These are phyloP conservation scores for Macrophomina phaseolina DNA, from an alignment of 2,329 filamentous ascomycete genomes.

Conservation along the genomic window DNA sequence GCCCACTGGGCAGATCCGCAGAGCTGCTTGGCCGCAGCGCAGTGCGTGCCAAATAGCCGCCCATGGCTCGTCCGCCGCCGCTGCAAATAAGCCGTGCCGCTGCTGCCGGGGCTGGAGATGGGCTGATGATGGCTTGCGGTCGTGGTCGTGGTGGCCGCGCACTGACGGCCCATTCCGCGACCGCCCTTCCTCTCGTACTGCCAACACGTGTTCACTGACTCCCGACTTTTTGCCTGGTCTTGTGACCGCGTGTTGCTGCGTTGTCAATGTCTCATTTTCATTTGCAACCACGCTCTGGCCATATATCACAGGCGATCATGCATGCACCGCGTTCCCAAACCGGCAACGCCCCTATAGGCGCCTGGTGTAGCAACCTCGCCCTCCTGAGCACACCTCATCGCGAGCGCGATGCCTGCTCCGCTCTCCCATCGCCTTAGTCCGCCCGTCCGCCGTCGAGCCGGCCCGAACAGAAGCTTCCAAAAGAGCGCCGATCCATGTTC, in stretches of 20 bases:
- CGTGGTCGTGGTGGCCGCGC: background rate
- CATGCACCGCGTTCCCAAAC: constrained; percentile 3
- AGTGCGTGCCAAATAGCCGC: background rate
- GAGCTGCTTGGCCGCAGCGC: background rate
- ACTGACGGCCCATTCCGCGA: constrained; percentile 14
- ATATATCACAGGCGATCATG: constrained; percentile 11
- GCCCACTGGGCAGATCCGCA: constrained; percentile 17
- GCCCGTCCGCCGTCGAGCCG: constrained; percentile 15
- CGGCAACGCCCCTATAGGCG: constrained; percentile 13
- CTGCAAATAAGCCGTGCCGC: background rate
- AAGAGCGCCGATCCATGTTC: constrained; percentile 1
- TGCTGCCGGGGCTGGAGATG: constrained; percentile 1
- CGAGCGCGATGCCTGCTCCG: background rate
- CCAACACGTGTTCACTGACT: constrained; percentile 20
- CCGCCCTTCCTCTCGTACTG: background rate
- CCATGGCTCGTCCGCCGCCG: constrained; percentile 4
- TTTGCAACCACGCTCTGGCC: constrained; percentile 4
- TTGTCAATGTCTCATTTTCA: constrained; percentile 23
- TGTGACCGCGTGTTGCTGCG: constrained; percentile 17
- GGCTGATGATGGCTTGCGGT: constrained; percentile 5
- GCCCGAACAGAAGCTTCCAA: constrained; percentile 16
- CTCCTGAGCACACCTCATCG: background rate
- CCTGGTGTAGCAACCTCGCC: background rate
- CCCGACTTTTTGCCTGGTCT: constrained; percentile 11
- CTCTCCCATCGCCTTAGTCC: background rate